These are phyloP conservation scores for Eucalyptus curtisii DNA, from an alignment of 345 rosid species.

Conservation along the genomic window DNA sequence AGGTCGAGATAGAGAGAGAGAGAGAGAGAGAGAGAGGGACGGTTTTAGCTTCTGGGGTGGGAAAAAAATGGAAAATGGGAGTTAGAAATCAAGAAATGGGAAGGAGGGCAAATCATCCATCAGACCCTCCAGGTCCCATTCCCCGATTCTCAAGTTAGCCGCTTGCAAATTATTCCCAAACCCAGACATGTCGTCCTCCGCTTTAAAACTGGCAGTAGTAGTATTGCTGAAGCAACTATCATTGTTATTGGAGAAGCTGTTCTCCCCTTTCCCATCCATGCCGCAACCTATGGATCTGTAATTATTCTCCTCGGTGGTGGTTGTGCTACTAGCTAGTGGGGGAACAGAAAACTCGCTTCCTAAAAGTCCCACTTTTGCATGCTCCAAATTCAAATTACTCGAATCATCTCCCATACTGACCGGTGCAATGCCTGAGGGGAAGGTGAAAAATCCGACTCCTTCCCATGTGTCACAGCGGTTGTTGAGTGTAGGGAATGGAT, in stretches of 20 bases:
- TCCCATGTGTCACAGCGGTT: slow-evolving; percentile 19
- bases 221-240: slow-evolving; percentile 39
- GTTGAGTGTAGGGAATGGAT: slow-evolving; percentile 25
- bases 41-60: not conserved
- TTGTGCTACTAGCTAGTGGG: slow-evolving; percentile 21
- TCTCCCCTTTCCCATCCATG: slow-evolving; percentile 4
- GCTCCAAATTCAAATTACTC: slow-evolving; percentile 21
- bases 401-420: slow-evolving; percentile 16
- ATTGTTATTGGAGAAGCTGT: slow-evolving; percentile 11
- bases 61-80: not conserved
- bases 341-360: slow-evolving; percentile 47
- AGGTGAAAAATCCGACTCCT: slow-evolving; percentile 13
- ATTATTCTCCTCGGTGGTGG: not conserved
- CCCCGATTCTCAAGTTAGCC: slow-evolving; percentile 70
- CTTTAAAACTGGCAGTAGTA: slow-evolving; percentile 12
- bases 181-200: slow-evolving; percentile 40
- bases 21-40: not conserved
- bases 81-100: slow-evolving; percentile 79
- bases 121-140: slow-evolving; percentile 86
- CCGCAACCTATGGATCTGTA: not conserved
- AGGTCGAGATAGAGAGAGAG: not conserved
- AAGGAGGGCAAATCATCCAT: slow-evolving; percentile 58
- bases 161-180: slow-evolving; percentile 50
- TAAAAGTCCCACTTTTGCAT: slow-evolving; percentile 12
- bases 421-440: slow-evolving; percentile 17